Percentiles rank a stretch among this genome's conserved stretches.
phyloP scores from a whole-genome alignment of 2,329 filamentous ascomycete genomes.

The Domatiomyces catenatus region DNA sequence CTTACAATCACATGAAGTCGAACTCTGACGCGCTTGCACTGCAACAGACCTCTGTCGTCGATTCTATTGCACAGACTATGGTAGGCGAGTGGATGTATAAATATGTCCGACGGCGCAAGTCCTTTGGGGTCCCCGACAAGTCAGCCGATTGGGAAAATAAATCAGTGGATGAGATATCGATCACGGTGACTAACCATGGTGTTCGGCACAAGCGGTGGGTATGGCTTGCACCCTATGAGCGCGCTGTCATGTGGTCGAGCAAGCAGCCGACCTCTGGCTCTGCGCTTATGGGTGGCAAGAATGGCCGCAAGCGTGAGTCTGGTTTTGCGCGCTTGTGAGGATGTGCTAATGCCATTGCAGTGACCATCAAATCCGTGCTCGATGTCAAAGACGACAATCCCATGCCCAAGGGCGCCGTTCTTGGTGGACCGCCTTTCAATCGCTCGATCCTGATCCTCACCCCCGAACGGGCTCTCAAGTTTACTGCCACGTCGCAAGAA shows the following conservation, averaged over 20 bases:
- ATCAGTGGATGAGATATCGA: conserved; percentile 51
- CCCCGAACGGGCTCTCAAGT: conserved; percentile 83
- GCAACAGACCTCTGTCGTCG: conserved; percentile 68
- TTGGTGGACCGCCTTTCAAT: conserved; percentile 49
- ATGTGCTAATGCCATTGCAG: conserved; percentile 35
- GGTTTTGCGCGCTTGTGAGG: conserved; percentile 1
- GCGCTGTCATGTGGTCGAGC: conserved; percentile 93
- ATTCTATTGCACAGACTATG: conserved; percentile 96
- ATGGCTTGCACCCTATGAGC: conserved; percentile 92
- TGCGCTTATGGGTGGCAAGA: conserved; percentile 84
- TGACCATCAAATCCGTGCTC: conserved; percentile 86
- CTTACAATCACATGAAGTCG: conserved; percentile 21
- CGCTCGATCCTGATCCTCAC: conserved; percentile 91
- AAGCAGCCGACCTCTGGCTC: conserved; percentile 83
- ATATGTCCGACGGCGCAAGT: conserved; percentile 50
- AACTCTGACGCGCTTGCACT: conserved; percentile 43
- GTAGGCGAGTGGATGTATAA: conserved; percentile 59
- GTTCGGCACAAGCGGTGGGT: conserved; percentile 91
- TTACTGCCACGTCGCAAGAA: conserved; percentile 69
- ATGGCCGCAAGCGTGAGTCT: conserved; percentile 76
- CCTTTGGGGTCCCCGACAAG: conserved; percentile 62
- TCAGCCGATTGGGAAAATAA: conserved; percentile 38
- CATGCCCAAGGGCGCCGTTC: conserved; percentile 49
- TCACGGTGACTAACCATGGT: conserved; percentile 49
- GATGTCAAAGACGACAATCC: conserved; percentile 93